phyloP scores from a whole-genome alignment of 306 rosid species.

The Castanospermum australe region DNA sequence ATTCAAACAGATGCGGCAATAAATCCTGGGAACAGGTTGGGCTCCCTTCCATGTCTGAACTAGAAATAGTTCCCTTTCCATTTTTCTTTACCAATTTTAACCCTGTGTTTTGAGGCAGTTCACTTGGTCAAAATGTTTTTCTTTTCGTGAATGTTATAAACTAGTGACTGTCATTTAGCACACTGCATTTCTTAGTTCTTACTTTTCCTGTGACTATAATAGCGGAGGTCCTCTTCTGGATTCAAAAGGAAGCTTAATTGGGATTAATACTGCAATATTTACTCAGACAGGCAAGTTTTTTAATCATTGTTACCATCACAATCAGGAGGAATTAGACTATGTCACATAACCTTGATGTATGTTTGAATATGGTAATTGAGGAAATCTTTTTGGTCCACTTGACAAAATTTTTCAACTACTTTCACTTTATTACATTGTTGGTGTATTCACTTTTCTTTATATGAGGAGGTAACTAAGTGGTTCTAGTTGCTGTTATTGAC shows the following conservation, averaged over 20 bases:
- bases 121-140: neutral
- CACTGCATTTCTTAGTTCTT: constrained; percentile 27
- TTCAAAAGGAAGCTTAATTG: constrained; percentile 89
- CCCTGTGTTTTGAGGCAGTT: neutral
- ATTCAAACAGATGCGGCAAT: constrained; percentile 97
- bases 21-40: constrained; percentile 94
- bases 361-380: constrained; percentile 11
- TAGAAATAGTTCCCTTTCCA: neutral
- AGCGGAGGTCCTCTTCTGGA: constrained; percentile 95
- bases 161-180: neutral
- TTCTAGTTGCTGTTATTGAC: constrained; percentile 6
- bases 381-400: neutral
- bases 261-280: constrained; percentile 92
- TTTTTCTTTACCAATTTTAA: constrained; percentile 1
- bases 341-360: neutral
- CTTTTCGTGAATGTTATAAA: constrained; percentile 3
- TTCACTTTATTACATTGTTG: neutral
- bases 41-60: constrained; percentile 12
- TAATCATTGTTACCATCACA: neutral
- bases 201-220: constrained; percentile 36
- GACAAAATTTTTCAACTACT: neutral
- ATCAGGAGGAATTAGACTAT: neutral
- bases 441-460: constrained; percentile 1
- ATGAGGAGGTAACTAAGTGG: constrained; percentile 10
- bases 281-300: constrained; percentile 73